Percentiles rank a stretch among this genome's conserved stretches.
Conservation (phyloP, 768 basidiomycete genomes). For the Panaeolus papilionaceus region DNA sequence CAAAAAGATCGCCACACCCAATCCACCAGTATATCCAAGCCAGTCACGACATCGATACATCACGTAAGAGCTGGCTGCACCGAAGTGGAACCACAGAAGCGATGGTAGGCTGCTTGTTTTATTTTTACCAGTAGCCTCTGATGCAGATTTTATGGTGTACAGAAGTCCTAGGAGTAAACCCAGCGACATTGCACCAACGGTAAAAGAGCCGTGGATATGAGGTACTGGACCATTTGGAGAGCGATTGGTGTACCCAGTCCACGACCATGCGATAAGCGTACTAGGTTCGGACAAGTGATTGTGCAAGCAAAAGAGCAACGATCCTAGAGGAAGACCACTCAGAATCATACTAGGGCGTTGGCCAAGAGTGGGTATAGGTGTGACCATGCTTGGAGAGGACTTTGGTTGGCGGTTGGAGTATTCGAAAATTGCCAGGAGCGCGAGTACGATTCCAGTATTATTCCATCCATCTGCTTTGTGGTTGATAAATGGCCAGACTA, state of each 20-base stretch:
- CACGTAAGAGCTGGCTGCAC: constrained; percentile 55
- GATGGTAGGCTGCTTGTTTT: constrained; percentile 40
- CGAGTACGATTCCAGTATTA: constrained; percentile 65
- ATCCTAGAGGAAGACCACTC: constrained; percentile 65
- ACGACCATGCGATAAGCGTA: constrained; percentile 85
- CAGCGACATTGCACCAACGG: constrained; percentile 64
- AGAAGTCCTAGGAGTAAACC: constrained; percentile 52
- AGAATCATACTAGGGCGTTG: constrained; percentile 19
- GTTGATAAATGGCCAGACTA: constrained; percentile 84
- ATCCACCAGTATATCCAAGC: constrained; percentile 72
- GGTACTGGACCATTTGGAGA: constrained; percentile 72
- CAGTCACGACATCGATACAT: constrained; percentile 71
- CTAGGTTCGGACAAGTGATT: constrained; percentile 76
- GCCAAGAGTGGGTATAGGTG: neutral
- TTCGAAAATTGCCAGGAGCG: constrained; percentile 63
- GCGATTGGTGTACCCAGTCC: constrained; percentile 82
- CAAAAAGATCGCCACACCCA: constrained; percentile 65
- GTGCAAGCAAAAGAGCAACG: constrained; percentile 74
- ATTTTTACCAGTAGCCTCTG: neutral
- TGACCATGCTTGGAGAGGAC: neutral
- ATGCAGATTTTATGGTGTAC: constrained; percentile 15
- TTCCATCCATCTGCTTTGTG: constrained; percentile 73
- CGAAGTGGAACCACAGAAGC: constrained; percentile 61
- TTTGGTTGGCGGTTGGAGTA: constrained; percentile 45
- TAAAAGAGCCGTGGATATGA: constrained; percentile 71